These are phyloP conservation scores for Athelia psychrophila DNA, from an alignment of 1,284 basidiomycete genomes.

Conservation along the genomic window DNA sequence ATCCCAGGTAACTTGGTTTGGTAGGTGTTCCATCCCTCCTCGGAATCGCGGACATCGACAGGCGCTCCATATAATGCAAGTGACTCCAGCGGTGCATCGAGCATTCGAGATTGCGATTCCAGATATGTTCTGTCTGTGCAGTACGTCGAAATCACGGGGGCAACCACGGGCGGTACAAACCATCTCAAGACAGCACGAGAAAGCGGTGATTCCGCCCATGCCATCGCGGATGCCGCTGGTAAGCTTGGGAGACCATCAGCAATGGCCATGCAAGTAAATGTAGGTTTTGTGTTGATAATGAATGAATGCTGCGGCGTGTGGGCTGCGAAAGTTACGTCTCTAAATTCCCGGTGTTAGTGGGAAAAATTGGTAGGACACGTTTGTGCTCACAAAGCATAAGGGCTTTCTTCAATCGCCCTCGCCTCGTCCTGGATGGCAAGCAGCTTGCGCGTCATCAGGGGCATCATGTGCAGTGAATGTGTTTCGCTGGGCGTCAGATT, in stretches of 20 bases:
- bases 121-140: slow-evolving; percentile 81
- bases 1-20: slow-evolving; percentile 58
- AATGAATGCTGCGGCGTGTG: slow-evolving; percentile 29
- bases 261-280: slow-evolving; percentile 34
- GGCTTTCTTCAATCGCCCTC: slow-evolving; percentile 36
- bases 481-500: slow-evolving; percentile 62
- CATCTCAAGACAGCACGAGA: slow-evolving; percentile 80
- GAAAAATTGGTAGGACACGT: slow-evolving; percentile 1
- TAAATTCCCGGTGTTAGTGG: slow-evolving; percentile 24
- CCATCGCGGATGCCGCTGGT: slow-evolving; percentile 54
- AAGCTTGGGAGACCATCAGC: slow-evolving; percentile 55
- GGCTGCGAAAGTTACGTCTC: slow-evolving; percentile 61
- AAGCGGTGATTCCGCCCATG: slow-evolving; percentile 77
- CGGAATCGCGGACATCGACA: slow-evolving; percentile 61
- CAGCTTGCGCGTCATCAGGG: slow-evolving; percentile 55
- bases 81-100: slow-evolving; percentile 70
- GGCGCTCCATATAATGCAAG: slow-evolving; percentile 87
- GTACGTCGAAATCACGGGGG: slow-evolving; percentile 77
- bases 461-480: slow-evolving; percentile 55
- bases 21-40: slow-evolving; percentile 50
- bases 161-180: slow-evolving; percentile 80
- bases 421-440: slow-evolving; percentile 45
- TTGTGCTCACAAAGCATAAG: slow-evolving; percentile 45
- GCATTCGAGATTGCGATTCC: slow-evolving; percentile 61
- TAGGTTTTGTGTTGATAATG: slow-evolving; percentile 23